Conservation (phyloP, 805 yeast genomes). For the Sporopachydermia quercuum region DNA sequence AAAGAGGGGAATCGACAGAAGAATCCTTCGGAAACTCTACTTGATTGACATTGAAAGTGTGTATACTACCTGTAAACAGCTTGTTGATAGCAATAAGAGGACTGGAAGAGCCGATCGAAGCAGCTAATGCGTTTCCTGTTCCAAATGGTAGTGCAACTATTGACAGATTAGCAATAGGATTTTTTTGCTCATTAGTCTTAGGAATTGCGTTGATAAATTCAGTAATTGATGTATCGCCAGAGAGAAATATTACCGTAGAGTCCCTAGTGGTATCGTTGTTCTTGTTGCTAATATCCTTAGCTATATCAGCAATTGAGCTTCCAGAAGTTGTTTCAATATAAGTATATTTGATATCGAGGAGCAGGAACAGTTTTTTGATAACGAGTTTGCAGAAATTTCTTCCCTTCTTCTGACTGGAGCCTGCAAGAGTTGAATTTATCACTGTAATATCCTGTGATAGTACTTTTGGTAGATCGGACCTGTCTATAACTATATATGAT, state of each 20-base stretch:
- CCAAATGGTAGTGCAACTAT: conserved; percentile 82
- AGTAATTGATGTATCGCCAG: conserved; percentile 77
- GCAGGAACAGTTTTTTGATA: conserved; percentile 31
- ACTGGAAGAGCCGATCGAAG: conserved; percentile 33
- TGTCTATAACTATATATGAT: too few relatives aligned
- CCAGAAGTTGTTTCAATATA: conserved; percentile 29
- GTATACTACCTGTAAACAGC: conserved; percentile 16
- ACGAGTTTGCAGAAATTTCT: conserved; percentile 26
- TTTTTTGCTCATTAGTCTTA: too few relatives aligned
- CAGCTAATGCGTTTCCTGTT: conserved; percentile 72
- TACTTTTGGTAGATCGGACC: too few relatives aligned
- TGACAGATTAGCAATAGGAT: too few relatives aligned
- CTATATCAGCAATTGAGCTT: conserved; percentile 26
- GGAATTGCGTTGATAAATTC: conserved; percentile 62
- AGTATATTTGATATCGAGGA: conserved; percentile 21
- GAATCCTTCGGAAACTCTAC: background rate
- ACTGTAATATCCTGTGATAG: too few relatives aligned
- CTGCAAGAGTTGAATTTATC: background rate
- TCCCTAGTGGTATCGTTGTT: too few relatives aligned
- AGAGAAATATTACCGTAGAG: conserved; percentile 42
- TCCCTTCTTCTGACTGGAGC: conserved; percentile 6
- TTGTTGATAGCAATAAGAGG: conserved; percentile 22
- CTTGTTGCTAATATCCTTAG: conserved; percentile 16
- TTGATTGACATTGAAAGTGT: conserved; percentile 1
- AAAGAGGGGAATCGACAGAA: conserved; percentile 15